Percentiles rank a stretch among this genome's conserved stretches.
These are phyloP conservation scores for Sphaerobolus stellatus DNA, from an alignment of 1,284 basidiomycete species.

Conservation along the genomic window DNA sequence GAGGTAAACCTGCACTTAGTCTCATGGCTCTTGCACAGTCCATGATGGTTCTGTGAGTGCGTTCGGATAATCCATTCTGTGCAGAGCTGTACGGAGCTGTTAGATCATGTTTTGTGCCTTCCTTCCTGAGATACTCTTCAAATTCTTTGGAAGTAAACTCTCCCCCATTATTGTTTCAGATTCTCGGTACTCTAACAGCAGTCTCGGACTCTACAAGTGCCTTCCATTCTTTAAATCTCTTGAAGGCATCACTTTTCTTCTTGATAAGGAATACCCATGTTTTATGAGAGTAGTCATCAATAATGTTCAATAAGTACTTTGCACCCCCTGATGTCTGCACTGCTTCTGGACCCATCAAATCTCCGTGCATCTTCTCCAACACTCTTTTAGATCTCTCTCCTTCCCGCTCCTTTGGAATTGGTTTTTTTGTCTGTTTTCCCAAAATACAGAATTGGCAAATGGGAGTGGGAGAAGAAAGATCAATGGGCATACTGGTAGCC, in stretches of 20 bases:
- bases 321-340: background rate
- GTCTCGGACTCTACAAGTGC: background rate
- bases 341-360: background rate
- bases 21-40: slow-evolving; percentile 17
- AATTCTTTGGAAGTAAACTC: background rate
- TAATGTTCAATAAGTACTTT: background rate
- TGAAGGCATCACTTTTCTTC: background rate
- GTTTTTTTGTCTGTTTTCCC: background rate
- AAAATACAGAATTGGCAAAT: no score
- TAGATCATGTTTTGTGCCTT: background rate
- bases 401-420: background rate
- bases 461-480: background rate
- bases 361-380: background rate
- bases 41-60: background rate
- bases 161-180: background rate
- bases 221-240: background rate
- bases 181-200: background rate
- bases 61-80: background rate
- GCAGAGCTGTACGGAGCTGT: background rate
- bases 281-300: background rate
- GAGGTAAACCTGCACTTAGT: slow-evolving; percentile 15
- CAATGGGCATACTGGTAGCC: background rate
- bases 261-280: background rate
- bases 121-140: background rate
- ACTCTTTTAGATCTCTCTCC: slow-evolving; percentile 15